Evolutionary conservation across 148 eudicot species (phyloP).

Genomic region (Rhododendron griersonianum): DNA sequence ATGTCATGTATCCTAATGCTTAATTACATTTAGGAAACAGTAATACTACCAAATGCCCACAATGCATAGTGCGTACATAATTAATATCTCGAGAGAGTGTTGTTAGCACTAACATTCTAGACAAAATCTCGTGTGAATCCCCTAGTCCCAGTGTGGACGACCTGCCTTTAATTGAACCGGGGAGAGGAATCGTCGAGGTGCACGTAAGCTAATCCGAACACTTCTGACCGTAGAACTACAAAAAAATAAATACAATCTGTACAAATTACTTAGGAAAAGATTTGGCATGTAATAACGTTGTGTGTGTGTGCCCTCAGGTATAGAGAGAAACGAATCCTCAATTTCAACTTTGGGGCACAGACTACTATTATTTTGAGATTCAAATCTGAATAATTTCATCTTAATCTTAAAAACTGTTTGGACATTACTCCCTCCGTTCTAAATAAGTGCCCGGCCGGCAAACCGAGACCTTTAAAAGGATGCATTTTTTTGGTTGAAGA

Average conservation of each 20-base stretch:
- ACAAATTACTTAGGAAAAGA: neutral
- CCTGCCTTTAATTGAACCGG: too few species aligned
- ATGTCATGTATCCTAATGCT: neutral
- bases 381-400: neutral
- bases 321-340: neutral
- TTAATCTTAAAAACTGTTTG: neutral
- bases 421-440: too few species aligned
- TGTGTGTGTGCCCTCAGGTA: too few species aligned
- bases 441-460: too few species aligned
- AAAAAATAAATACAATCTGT: too few species aligned
- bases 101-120: neutral
- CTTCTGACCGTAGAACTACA: neutral
- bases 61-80: neutral
- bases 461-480: too few species aligned
- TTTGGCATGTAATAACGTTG: neutral
- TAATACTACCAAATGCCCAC: neutral
- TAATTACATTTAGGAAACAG: too few species aligned
- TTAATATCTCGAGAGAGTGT: neutral
- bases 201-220: too few species aligned
- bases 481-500: too few species aligned
- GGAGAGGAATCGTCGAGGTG: neutral
- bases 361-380: too few species aligned
- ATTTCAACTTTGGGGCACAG: too few species aligned
- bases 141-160: too few species aligned
- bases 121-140: neutral